Base-by-base conservation (phyloP, 2,329 filamentous ascomycete genomes). In the Diplodia corticola region DNA sequence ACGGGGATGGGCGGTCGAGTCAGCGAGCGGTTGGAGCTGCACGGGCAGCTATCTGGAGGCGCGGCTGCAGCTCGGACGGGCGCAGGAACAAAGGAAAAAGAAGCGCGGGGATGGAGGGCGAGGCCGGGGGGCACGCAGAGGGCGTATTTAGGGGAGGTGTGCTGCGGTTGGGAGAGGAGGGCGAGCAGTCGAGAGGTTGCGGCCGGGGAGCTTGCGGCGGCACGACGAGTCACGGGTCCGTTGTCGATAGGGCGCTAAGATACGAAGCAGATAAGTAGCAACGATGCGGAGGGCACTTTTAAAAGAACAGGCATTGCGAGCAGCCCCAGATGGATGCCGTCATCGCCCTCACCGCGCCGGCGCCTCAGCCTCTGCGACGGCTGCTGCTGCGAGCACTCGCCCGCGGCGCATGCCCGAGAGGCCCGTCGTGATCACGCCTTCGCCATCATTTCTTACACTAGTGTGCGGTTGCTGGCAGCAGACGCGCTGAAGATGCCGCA, bases 31-130 rank as follows among this genome's bases (percentile, higher is more conserved):
- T 61, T 49, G 57, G 57, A 61, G 57, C 57, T 49, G 57, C 30
- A 37, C 48, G 15, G 51, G 63, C 50, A 64, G 63, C 50, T 46
- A 17, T 48, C 49, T n/a, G 7, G 50, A 48, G 20, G 50, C 40
- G 63, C 63, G 35, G 40, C 49, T 26, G 26, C 35, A 49, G 49
- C 61, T 51, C 48, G 35, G 10, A 30, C n/a, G 50, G 63, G 63
- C 50, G 37, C 63, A 55, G 50, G 51, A 54, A 64, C 63, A 64
- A 64, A 64, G 63, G 49, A 64, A 64, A 53, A 40, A 64, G 63
- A 64, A 64, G 55, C 51, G 24, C 28, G 61, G 20, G 35, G 30
- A 44, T 9, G 17, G 40, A 17, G 40, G 13, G 63, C 26, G 63
- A 33, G 51, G 40, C 22, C 60, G 60, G 46, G 24, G 50, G 37